Conservation (phyloP, 306 rosid genomes). For the Aeschynomene evenia region DNA sequence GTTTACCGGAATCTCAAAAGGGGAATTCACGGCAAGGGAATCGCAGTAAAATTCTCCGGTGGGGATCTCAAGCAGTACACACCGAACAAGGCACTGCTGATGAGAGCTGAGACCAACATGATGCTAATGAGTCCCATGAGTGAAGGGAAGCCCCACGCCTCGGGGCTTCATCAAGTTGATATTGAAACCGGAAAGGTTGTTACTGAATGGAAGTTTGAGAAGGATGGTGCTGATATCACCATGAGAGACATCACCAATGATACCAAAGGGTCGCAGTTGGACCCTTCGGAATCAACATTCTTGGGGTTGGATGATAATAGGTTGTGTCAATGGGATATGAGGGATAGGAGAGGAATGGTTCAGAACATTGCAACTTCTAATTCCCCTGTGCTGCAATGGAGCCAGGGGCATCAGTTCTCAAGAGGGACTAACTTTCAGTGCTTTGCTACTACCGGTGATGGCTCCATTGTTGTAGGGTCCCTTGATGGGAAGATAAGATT, state of each 20-base stretch:
- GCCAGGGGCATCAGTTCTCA: slow-evolving; percentile 85
- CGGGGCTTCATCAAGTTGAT: slow-evolving; percentile 74
- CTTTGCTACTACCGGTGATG: slow-evolving; percentile 85
- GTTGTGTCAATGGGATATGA: slow-evolving; percentile 94
- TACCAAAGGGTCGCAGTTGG: slow-evolving; percentile 78
- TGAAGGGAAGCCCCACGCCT: slow-evolving; percentile 64
- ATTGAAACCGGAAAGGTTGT: slow-evolving; percentile 83
- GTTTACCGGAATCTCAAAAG: slow-evolving; percentile 65
- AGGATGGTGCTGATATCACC: slow-evolving; percentile 75
- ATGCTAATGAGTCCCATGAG: slow-evolving; percentile 78
- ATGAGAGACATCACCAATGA: slow-evolving; percentile 88
- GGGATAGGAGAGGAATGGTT: slow-evolving; percentile 72
- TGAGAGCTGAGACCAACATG: slow-evolving; percentile 91
- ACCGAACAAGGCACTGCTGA: slow-evolving; percentile 66
- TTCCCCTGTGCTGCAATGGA: slow-evolving; percentile 79
- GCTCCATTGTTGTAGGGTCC: slow-evolving; percentile 87
- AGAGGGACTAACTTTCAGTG: slow-evolving; percentile 88
- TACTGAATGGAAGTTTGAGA: slow-evolving; percentile 85
- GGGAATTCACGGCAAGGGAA: slow-evolving; percentile 88
- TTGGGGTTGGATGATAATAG: slow-evolving; percentile 94
- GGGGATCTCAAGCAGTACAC: slow-evolving; percentile 35
- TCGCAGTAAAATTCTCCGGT: slow-evolving; percentile 53
- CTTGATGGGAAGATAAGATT: slow-evolving; percentile 85
- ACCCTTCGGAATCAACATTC: slow-evolving; percentile 83
- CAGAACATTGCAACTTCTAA: slow-evolving; percentile 55